Evolutionary conservation across 2,329 filamentous ascomycete genomes (phyloP).

Genomic region (Knufia fluminis): DNA sequence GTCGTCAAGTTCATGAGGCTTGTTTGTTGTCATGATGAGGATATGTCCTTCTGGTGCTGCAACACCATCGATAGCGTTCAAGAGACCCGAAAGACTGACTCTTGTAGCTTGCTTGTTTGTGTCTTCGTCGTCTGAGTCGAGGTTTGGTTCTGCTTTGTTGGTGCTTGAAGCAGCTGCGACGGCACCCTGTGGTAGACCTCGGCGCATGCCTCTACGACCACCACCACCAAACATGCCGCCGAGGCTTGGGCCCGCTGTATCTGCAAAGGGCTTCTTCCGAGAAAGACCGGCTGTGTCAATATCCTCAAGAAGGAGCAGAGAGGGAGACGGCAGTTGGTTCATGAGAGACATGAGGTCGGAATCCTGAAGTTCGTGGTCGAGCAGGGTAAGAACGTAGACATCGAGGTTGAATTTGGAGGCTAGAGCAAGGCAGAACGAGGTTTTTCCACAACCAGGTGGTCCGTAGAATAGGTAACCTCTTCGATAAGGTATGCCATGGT

Average conservation of each 20-base stretch:
- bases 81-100: slow-evolving; percentile 66
- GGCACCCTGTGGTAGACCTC: slow-evolving; percentile 7
- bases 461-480: slow-evolving; percentile 65
- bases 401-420: slow-evolving; percentile 59
- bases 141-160: slow-evolving; percentile 5
- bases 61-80: slow-evolving; percentile 78
- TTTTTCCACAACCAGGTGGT: slow-evolving; percentile 69
- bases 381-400: slow-evolving; percentile 55
- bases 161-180: slow-evolving; percentile 2
- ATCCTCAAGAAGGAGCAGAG: slow-evolving; percentile 60
- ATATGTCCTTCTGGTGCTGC: slow-evolving; percentile 70
- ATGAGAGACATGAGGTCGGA: slow-evolving; percentile 54
- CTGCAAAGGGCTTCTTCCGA: slow-evolving; percentile 16
- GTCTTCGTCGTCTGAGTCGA: slow-evolving; percentile 16
- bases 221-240: background rate
- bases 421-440: slow-evolving; percentile 56
- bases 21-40: slow-evolving; percentile 75
- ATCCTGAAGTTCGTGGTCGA: slow-evolving; percentile 54
- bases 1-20: slow-evolving; percentile 61
- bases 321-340: slow-evolving; percentile 52
- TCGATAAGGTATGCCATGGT: slow-evolving; percentile 57
- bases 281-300: slow-evolving; percentile 56
- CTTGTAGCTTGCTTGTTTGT: slow-evolving; percentile 9
- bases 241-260: background rate
- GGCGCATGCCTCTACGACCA: slow-evolving; percentile 1